A percentile compares a stretch with the other conserved stretches of the same genome.
Conservation (phyloP, 441 rosid species). For the Pelargonium australe region DNA sequence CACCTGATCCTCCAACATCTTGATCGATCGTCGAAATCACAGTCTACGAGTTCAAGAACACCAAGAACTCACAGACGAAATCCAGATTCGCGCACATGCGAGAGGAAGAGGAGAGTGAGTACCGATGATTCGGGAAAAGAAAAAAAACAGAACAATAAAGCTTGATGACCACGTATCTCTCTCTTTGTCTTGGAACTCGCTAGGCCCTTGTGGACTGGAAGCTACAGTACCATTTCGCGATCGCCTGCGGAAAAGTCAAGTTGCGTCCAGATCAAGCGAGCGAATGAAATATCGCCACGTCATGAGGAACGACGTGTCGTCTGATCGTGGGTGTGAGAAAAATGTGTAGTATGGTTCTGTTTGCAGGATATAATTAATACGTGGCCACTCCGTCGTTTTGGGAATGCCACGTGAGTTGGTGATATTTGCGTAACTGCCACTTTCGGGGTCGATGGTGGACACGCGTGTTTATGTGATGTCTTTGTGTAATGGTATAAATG, state of each 20-base stretch:
- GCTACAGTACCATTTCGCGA: neutral
- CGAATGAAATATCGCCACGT: neutral
- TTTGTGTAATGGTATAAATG: too few species aligned
- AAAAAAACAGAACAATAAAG: conserved; percentile 1
- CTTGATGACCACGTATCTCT: neutral
- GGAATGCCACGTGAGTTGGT: neutral
- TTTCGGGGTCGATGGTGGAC: too few species aligned
- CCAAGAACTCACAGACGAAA: neutral
- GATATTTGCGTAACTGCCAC: neutral
- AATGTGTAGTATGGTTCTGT: neutral
- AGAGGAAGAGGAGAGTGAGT: neutral
- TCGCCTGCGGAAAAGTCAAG: neutral
- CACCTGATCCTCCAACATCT: conserved; percentile 98
- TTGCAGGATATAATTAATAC: neutral
- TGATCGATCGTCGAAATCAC: conserved; percentile 15
- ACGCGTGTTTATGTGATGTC: too few species aligned
- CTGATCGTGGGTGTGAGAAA: neutral
- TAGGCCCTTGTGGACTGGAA: neutral
- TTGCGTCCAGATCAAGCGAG: neutral
- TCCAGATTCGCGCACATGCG: neutral
- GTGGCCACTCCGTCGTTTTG: neutral
- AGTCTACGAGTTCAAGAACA: neutral
- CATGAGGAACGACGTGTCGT: neutral
- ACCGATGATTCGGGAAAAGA: neutral
- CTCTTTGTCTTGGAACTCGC: neutral